phyloP scores from a whole-genome alignment of 495 filamentous ascomycete species.

The Penicillium argentinense region DNA sequence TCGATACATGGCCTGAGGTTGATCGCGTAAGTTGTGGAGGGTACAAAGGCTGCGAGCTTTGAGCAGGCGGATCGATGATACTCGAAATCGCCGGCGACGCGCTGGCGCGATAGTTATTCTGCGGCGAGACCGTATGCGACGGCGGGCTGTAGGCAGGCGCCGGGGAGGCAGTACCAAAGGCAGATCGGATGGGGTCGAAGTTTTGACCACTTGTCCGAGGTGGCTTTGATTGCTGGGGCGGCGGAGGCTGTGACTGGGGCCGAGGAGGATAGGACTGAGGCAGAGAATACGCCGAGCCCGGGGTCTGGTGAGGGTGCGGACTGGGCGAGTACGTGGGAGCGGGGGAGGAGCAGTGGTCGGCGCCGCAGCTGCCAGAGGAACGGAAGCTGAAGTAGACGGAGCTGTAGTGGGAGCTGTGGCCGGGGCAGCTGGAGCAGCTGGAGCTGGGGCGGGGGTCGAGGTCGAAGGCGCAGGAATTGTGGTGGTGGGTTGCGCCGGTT shows the following conservation, averaged over 20 bases:
- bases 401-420: conserved; percentile 10
- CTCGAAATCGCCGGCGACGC: conserved; percentile 88
- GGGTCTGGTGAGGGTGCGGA: conserved; percentile 24
- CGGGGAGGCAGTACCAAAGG: conserved; percentile 60
- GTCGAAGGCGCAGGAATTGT: not conserved
- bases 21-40: conserved; percentile 29
- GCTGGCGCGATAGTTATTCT: conserved; percentile 64
- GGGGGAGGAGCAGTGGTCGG: conserved; percentile 16
- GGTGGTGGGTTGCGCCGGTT: not conserved
- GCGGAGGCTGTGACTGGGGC: conserved; percentile 43
- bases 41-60: conserved; percentile 36
- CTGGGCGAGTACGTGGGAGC: conserved; percentile 15
- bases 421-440: conserved; percentile 10
- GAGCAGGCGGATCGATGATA: conserved; percentile 73
- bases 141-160: conserved; percentile 48
- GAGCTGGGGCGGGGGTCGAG: not conserved
- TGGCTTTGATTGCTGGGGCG: conserved; percentile 27
- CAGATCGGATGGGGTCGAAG: conserved; percentile 82
- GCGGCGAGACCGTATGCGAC: conserved; percentile 33
- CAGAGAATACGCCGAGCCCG: conserved; percentile 18
- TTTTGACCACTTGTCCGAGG: conserved; percentile 67
- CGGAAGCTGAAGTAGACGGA: conserved; percentile 7
- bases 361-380: conserved; percentile 11
- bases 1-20: conserved; percentile 32
- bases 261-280: conserved; percentile 28